phyloP scores from a whole-genome alignment of 2,329 filamentous ascomycete species.

The Cytospora paraplurivora region DNA sequence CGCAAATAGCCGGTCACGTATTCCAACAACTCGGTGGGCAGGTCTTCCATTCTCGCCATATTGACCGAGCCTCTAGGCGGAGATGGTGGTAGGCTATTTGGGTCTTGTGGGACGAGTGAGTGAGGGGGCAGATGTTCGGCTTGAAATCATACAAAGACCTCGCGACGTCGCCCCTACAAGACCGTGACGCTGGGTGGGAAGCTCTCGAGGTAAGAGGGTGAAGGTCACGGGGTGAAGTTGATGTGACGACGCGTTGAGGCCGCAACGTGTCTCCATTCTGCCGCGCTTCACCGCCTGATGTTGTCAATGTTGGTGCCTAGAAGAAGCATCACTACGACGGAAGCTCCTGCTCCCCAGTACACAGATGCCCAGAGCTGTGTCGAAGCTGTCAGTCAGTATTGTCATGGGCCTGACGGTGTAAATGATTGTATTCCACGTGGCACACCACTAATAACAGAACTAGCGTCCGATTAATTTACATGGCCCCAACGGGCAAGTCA shows the following conservation, averaged over 20 bases:
- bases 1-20: constrained; percentile 34
- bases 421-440: too few species aligned
- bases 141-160: background rate
- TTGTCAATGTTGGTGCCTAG: background rate
- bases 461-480: too few species aligned
- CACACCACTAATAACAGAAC: too few species aligned
- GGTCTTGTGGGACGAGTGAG: background rate
- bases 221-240: background rate
- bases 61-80: background rate
- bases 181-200: background rate
- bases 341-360: too few species aligned
- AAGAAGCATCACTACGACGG: too few species aligned
- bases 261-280: constrained; percentile 2
- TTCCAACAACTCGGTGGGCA: constrained; percentile 35
- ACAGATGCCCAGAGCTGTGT: too few species aligned
- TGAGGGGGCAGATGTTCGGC: too few species aligned
- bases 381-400: too few species aligned
- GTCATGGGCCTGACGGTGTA: too few species aligned
- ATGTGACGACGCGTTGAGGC: background rate
- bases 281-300: constrained; percentile 8
- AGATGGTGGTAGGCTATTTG: too few species aligned
- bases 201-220: background rate
- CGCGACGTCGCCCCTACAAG: background rate
- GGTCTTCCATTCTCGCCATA: constrained; percentile 21
- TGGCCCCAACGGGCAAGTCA: too few species aligned